Evolutionary conservation across 768 basidiomycete species (phyloP).

Genomic region (Gyrodon lividus): DNA sequence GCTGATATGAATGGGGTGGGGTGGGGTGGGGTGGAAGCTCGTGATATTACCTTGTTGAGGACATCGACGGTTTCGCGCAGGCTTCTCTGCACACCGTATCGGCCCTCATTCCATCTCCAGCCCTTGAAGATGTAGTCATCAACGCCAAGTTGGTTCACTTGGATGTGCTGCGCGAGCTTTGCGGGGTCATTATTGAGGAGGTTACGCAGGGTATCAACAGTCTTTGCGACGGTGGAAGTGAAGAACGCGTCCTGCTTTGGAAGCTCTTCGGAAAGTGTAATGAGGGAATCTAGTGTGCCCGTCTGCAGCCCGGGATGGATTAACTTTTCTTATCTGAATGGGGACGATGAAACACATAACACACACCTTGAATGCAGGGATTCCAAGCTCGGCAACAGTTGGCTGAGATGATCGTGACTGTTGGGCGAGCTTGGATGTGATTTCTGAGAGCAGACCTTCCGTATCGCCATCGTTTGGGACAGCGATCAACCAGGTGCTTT

Average conservation of each 20-base stretch:
- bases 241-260: conserved; percentile 91
- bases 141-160: conserved; percentile 75
- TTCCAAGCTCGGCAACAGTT: conserved; percentile 61
- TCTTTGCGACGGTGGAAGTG: conserved; percentile 85
- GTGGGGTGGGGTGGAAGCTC: conserved; percentile 8
- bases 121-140: conserved; percentile 76
- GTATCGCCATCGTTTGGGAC: conserved; percentile 86
- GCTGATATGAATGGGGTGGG: conserved; percentile 18
- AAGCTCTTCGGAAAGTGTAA: conserved; percentile 87
- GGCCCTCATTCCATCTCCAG: conserved; percentile 94
- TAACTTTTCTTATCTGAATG: conserved; percentile 4
- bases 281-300: conserved; percentile 87
- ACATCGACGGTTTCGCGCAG: conserved; percentile 83
- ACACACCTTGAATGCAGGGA: conserved; percentile 89
- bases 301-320: conserved; percentile 51
- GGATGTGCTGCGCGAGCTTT: conserved; percentile 71
- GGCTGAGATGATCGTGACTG: conserved; percentile 50
- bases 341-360: conserved; percentile 10
- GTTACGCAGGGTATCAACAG: conserved; percentile 89
- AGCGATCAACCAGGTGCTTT: conserved; percentile 90
- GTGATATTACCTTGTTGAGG: conserved; percentile 69
- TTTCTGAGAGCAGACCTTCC: conserved; percentile 67
- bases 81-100: conserved; percentile 82
- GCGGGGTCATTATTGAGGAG: conserved; percentile 84
- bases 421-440: conserved; percentile 58